These are phyloP conservation scores for Guillardia theta DNA, from an alignment of 78 protist genomes.

Conservation along the genomic window DNA sequence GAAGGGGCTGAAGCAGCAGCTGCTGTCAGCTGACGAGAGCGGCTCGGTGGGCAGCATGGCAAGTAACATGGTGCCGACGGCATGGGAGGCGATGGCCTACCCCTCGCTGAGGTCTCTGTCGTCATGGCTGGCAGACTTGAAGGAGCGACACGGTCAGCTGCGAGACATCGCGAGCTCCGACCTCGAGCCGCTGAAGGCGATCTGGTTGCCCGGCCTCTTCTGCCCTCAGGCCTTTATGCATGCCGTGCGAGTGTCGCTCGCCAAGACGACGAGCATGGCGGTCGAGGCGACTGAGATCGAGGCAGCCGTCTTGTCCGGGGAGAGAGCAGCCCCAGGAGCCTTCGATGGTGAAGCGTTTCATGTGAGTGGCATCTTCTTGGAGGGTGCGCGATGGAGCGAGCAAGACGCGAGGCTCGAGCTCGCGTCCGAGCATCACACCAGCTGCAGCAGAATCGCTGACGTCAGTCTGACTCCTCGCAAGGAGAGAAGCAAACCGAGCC, in stretches of 20 bases:
- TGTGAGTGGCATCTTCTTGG: slow-evolving; percentile 53
- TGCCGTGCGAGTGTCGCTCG: slow-evolving; percentile 76
- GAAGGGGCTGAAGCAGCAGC: slow-evolving; percentile 75
- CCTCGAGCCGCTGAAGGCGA: slow-evolving; percentile 32
- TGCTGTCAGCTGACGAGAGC: slow-evolving; percentile 65
- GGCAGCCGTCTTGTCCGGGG: slow-evolving; percentile 61
- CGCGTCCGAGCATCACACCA: too few relatives aligned
- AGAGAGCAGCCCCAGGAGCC: slow-evolving; percentile 24
- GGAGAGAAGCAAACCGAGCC: too few relatives aligned
- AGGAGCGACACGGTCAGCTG: slow-evolving; percentile 54
- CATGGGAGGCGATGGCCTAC: slow-evolving; percentile 68
- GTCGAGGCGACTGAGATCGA: slow-evolving; percentile 49
- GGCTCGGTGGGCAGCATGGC: slow-evolving; percentile 47
- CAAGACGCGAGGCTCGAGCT: not conserved
- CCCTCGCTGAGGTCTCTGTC: slow-evolving; percentile 63
- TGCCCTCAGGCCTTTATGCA: slow-evolving; percentile 79
- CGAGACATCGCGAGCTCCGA: slow-evolving; percentile 59
- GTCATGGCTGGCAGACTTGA: slow-evolving; percentile 70
- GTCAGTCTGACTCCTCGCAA: too few relatives aligned
- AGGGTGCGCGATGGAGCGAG: slow-evolving; percentile 60
- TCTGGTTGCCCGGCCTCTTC: slow-evolving; percentile 72
- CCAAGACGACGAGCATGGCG: slow-evolving; percentile 55
- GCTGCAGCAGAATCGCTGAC: too few relatives aligned
- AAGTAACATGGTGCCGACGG: slow-evolving; percentile 52
- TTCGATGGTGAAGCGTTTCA: slow-evolving; percentile 61